A percentile compares a stretch with the other conserved stretches of the same genome.
phyloP scores from a whole-genome alignment of 345 rosid genomes.

The Cardamine occulta region DNA sequence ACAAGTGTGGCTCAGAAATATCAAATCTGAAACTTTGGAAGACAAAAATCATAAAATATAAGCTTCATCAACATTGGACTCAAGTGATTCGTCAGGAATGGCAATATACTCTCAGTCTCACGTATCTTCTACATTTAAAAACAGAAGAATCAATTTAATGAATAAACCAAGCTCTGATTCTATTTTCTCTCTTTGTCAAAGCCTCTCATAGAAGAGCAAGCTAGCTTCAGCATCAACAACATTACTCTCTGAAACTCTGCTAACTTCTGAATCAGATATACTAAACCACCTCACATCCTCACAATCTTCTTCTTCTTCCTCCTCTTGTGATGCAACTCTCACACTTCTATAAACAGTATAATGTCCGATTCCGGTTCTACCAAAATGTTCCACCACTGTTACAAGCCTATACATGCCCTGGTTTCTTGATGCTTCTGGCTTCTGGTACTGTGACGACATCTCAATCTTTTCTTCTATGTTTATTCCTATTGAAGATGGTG shows the following conservation, averaged over 20 bases:
- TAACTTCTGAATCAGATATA: constrained; percentile 77
- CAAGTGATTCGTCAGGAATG: background rate
- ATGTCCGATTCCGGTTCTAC: constrained; percentile 78
- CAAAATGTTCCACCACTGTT: constrained; percentile 85
- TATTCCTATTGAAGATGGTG: constrained; percentile 37
- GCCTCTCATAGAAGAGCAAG: constrained; percentile 82
- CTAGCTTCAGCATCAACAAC: constrained; percentile 85
- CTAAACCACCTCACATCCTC: constrained; percentile 60
- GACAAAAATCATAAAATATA: background rate
- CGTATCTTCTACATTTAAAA: background rate
- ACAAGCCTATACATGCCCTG: constrained; percentile 56
- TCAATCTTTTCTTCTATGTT: constrained; percentile 29
- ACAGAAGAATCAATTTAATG: background rate
- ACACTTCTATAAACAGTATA: constrained; percentile 75
- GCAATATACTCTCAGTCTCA: background rate
- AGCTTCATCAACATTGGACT: background rate
- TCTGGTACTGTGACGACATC: constrained; percentile 28
- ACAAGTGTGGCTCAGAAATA: no score
- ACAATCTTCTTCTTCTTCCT: constrained; percentile 20
- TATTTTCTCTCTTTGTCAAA: background rate
- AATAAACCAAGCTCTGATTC: background rate
- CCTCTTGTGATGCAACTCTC: constrained; percentile 35
- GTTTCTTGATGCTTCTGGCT: constrained; percentile 30
- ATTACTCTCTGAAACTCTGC: constrained; percentile 61
- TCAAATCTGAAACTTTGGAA: background rate